phyloP scores from a whole-genome alignment of 2,329 filamentous ascomycete genomes.

The Aspergillus flavus region DNA sequence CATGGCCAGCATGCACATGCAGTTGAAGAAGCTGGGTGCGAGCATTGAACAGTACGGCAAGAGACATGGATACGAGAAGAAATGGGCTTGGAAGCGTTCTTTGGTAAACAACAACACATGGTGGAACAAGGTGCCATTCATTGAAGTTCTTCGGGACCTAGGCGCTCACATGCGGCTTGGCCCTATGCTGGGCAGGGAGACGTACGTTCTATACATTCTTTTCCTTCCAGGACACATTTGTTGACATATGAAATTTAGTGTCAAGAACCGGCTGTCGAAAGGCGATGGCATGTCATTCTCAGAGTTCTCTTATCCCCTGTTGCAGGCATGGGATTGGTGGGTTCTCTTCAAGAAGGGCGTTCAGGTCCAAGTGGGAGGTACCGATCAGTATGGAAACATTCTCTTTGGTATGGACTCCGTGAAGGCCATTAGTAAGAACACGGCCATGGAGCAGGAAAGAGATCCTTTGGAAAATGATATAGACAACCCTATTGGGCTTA shows the following conservation, averaged over 20 bases:
- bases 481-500: slow-evolving; percentile 74
- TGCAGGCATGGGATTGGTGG: slow-evolving; percentile 98
- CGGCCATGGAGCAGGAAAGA: slow-evolving; percentile 39
- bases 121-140: slow-evolving; percentile 71
- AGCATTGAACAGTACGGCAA: slow-evolving; percentile 70
- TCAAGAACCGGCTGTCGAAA: slow-evolving; percentile 79
- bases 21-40: slow-evolving; percentile 65
- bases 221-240: neutral
- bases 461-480: slow-evolving; percentile 40
- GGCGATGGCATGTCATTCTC: slow-evolving; percentile 92
- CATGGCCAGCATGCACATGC: slow-evolving; percentile 52
- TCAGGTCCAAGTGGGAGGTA: slow-evolving; percentile 89
- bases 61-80: slow-evolving; percentile 65
- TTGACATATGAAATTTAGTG: slow-evolving; percentile 47
- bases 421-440: slow-evolving; percentile 67
- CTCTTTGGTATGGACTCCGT: slow-evolving; percentile 84
- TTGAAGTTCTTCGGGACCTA: slow-evolving; percentile 74
- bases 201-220: slow-evolving; percentile 59
- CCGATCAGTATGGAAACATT: slow-evolving; percentile 97
- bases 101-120: slow-evolving; percentile 82
- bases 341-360: slow-evolving; percentile 72
- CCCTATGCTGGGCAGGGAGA: slow-evolving; percentile 84
- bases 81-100: slow-evolving; percentile 67
- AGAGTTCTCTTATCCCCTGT: slow-evolving; percentile 88
- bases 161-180: slow-evolving; percentile 77